Conservation (phyloP, 176 grass and related monocot species). For the Rhynchospora pubera region DNA sequence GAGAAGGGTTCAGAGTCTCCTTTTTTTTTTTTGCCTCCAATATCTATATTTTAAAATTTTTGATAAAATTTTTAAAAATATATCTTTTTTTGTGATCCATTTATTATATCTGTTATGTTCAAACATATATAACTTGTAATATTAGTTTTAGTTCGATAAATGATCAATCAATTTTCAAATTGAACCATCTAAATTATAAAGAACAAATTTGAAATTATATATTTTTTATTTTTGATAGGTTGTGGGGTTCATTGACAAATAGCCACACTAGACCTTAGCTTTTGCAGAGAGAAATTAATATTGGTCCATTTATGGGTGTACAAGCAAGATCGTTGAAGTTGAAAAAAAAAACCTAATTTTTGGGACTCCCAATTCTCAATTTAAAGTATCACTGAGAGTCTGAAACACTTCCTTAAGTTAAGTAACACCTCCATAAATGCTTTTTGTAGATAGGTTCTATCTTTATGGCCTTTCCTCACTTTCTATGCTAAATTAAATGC, state of each 20-base stretch:
- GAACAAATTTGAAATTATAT: too few relatives aligned
- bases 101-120: too few relatives aligned
- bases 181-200: too few relatives aligned
- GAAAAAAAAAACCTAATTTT: background rate
- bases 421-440: conserved; percentile 3
- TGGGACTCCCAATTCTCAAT: background rate
- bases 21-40: too few relatives aligned
- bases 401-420: background rate
- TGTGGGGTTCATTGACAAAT: background rate
- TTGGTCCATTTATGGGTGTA: background rate
- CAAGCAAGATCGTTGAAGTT: background rate
- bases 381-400: conserved; percentile 3
- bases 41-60: too few relatives aligned
- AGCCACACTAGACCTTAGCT: background rate
- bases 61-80: too few relatives aligned
- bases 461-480: conserved; percentile 1
- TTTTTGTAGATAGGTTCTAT: background rate
- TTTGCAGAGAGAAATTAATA: background rate
- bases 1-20: too few relatives aligned
- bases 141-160: too few relatives aligned
- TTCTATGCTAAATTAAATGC: conserved; percentile 22
- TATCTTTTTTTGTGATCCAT: too few relatives aligned
- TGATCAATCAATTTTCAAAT: too few relatives aligned
- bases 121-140: too few relatives aligned
- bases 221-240: too few relatives aligned